phyloP scores from a whole-genome alignment of 176 grass and related monocot genomes.

The Olyra latifolia region DNA sequence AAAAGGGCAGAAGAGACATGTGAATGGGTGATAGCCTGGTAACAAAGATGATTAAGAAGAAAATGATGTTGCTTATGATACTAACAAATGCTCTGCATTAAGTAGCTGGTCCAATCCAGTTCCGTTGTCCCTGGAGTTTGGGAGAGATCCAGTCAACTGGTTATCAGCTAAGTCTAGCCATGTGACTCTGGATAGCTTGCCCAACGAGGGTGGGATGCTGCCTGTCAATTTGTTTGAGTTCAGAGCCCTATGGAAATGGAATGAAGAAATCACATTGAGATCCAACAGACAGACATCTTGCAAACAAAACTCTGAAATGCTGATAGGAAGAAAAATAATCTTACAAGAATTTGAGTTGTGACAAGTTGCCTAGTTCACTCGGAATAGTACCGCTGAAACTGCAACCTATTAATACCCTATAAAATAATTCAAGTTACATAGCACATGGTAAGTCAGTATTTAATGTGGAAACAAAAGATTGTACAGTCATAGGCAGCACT shows the following conservation, averaged over 20 bases:
- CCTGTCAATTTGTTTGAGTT: slow-evolving; percentile 65
- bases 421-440: slow-evolving; percentile 16
- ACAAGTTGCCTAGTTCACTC: slow-evolving; percentile 62
- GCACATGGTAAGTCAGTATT: slow-evolving; percentile 17
- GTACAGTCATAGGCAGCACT: not conserved
- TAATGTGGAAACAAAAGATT: slow-evolving; percentile 8
- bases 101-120: slow-evolving; percentile 66
- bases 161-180: slow-evolving; percentile 74
- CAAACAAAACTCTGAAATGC: not conserved
- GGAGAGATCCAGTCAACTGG: slow-evolving; percentile 49
- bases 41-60: slow-evolving; percentile 1
- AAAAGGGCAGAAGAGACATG: slow-evolving; percentile 18
- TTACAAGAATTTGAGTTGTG: slow-evolving; percentile 60
- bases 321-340: slow-evolving; percentile 9
- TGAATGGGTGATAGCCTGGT: not conserved
- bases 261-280: not conserved
- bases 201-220: slow-evolving; percentile 62
- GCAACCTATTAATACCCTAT: slow-evolving; percentile 56
- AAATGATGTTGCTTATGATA: not conserved
- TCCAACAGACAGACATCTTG: slow-evolving; percentile 1
- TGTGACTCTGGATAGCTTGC: slow-evolving; percentile 56
- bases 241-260: slow-evolving; percentile 42
- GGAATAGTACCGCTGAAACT: slow-evolving; percentile 67
- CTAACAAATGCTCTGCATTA: slow-evolving; percentile 64
- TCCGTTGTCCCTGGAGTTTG: slow-evolving; percentile 51